These are phyloP conservation scores for Lodderomyces jiufengensis DNA, from an alignment of 1,139 yeast species.

Conservation along the genomic window DNA sequence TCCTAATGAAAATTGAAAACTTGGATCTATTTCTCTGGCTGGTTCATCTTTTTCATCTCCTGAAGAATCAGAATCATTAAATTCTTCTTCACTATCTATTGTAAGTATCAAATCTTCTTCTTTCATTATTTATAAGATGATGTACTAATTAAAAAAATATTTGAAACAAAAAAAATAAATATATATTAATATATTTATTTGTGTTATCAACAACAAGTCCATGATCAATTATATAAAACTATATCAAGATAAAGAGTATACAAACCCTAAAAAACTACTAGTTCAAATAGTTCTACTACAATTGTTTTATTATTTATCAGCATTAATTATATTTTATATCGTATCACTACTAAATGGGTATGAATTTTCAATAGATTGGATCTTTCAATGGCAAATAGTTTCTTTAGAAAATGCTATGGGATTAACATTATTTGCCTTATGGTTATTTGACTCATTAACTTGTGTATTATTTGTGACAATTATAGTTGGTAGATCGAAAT, in stretches of 20 bases:
- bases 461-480: slow-evolving; percentile 81
- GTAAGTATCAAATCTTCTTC: slow-evolving; percentile 15
- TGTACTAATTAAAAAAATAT: not conserved
- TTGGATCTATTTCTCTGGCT: slow-evolving; percentile 62
- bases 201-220: not conserved
- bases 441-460: slow-evolving; percentile 76
- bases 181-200: too few relatives aligned
- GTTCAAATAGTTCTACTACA: slow-evolving; percentile 64
- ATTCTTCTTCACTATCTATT: slow-evolving; percentile 48
- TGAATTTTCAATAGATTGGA: slow-evolving; percentile 59
- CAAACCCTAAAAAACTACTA: slow-evolving; percentile 37
- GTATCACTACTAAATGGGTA: slow-evolving; percentile 61
- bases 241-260: slow-evolving; percentile 11
- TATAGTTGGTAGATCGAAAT: slow-evolving; percentile 85
- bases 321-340: slow-evolving; percentile 52
- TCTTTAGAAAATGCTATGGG: slow-evolving; percentile 80
- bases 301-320: slow-evolving; percentile 62
- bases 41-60: slow-evolving; percentile 31
- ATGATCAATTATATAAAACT: slow-evolving; percentile 4
- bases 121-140: slow-evolving; percentile 9
- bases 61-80: slow-evolving; percentile 3
- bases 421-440: slow-evolving; percentile 62
- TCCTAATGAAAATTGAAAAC: slow-evolving; percentile 62
- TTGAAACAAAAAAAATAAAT: too few relatives aligned
- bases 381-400: slow-evolving; percentile 80